Evolutionary conservation across 2,329 filamentous ascomycete species (phyloP).

Genomic region (Xylaria polymorpha): DNA sequence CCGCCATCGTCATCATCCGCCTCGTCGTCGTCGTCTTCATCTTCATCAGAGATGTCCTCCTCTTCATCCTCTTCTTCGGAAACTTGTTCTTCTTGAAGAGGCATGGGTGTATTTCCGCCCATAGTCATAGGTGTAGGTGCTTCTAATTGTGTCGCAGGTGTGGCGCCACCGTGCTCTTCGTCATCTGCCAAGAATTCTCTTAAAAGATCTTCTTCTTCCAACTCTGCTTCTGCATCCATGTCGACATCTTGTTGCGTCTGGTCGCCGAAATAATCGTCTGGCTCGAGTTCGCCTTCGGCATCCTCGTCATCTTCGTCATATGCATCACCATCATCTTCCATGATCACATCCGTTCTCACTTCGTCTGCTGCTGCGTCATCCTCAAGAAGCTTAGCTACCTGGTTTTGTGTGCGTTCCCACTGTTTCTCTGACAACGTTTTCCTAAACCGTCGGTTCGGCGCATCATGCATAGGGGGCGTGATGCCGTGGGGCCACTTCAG

Average conservation of each 20-base stretch:
- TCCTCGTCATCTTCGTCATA: conserved; percentile 58
- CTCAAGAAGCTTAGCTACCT: conserved; percentile 78
- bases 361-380: conserved; percentile 72
- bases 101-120: conserved; percentile 58
- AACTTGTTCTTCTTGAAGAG: conserved; percentile 57
- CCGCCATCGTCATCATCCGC: conserved; percentile 66
- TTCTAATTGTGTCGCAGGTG: conserved; percentile 57
- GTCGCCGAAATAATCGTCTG: conserved; percentile 62
- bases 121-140: conserved; percentile 60
- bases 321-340: conserved; percentile 62
- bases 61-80: conserved; percentile 57
- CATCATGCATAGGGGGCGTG: conserved; percentile 89
- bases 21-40: conserved; percentile 65
- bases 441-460: conserved; percentile 82
- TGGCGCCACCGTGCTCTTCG: conserved; percentile 52
- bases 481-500: conserved; percentile 87
- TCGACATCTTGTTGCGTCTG: conserved; percentile 54
- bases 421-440: conserved; percentile 85
- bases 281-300: conserved; percentile 63
- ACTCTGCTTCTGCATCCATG: conserved; percentile 50
- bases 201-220: conserved; percentile 55
- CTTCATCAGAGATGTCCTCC: conserved; percentile 60
- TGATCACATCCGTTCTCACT: conserved; percentile 73
- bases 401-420: conserved; percentile 84
- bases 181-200: conserved; percentile 35